Base-by-base conservation (phyloP, 2,329 filamentous ascomycete genomes). In the Aureobasidium sp. region DNA sequence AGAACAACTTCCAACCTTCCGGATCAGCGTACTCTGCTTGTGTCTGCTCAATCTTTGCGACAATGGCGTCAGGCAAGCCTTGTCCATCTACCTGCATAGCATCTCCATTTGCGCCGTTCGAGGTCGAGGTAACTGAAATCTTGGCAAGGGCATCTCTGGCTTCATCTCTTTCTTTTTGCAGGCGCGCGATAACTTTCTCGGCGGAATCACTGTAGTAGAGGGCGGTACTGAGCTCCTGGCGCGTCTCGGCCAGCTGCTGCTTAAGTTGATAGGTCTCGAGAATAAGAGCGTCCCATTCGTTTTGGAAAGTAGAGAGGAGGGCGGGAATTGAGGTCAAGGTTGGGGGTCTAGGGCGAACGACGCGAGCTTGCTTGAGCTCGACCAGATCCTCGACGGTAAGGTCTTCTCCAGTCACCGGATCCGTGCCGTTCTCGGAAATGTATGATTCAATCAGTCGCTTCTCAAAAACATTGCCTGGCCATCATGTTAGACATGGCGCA, bases 191-290 rank as follows among this genome's bases (percentile, higher is more conserved):
- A 53, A 99, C 94, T 66, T 94, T 84, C 55, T 96, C 87, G n/a
- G 94, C 94, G 2, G 94, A 93, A 80, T 99, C 94, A 70, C 97
- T 90, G 77, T 97, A 93, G 77, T 99, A 99, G 27, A 99, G 82
- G 0, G 94, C 90, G 1, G 91, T 94, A 62, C 91, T 91, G 62
- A 99, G 84, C 79, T 99, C 94, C 77, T 97, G 92, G 67, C 93
- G 83, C 46, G 92, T 96, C 73, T 96, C 90, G 57, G 88, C 83
- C 65, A 99, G 81, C 72, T 96, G 91, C 75, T 97, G 90, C 77
- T 90, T 88, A 64, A 97, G 79, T 68, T 90, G 94, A 75, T 91
- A 97, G 56, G 91, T 90, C 78, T 99, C 94, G 39, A 97, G 80
- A 13, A 93, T 90, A 48, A 97, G 79, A 9, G 92, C 88, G 74